A percentile compares a stretch with the other conserved stretches of the same genome.
These are phyloP conservation scores for Elaeis oleifera DNA, from an alignment of 202 grass and related monocot species.

Conservation along the genomic window DNA sequence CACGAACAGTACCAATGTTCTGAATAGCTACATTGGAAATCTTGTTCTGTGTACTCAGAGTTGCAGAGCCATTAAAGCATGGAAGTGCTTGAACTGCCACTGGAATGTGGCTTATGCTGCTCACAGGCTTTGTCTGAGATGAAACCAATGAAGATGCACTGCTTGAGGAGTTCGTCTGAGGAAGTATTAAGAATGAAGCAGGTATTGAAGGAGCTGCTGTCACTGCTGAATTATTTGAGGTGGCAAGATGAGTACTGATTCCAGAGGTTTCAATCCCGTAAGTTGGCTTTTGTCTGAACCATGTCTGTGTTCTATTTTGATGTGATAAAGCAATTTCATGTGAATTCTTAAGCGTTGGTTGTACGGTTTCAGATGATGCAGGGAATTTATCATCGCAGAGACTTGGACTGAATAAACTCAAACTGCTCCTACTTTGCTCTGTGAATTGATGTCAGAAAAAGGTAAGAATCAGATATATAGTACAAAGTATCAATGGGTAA, in stretches of 20 bases:
- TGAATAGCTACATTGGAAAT: not conserved
- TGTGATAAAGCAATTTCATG: slow-evolving; percentile 25
- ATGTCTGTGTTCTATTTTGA: slow-evolving; percentile 14
- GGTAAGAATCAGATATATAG: not conserved
- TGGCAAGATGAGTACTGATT: slow-evolving; percentile 9
- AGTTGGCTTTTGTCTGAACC: slow-evolving; percentile 29
- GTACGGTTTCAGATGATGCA: slow-evolving; percentile 8
- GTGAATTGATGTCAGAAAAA: not conserved
- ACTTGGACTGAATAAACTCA: not conserved
- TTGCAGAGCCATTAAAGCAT: not conserved
- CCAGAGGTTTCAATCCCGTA: slow-evolving; percentile 12
- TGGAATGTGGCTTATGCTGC: not conserved
- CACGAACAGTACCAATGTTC: not conserved
- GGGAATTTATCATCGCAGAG: not conserved
- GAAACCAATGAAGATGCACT: slow-evolving; percentile 21
- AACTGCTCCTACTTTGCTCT: not conserved
- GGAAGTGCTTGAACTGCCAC: slow-evolving; percentile 7
- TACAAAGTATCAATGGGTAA: no score
- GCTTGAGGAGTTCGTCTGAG: slow-evolving; percentile 24
- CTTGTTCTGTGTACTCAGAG: not conserved
- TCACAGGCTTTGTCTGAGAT: slow-evolving; percentile 5
- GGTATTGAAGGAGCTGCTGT: not conserved
- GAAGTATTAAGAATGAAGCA: slow-evolving; percentile 23
- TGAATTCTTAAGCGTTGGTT: not conserved
- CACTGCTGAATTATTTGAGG: slow-evolving; percentile 12